These are phyloP conservation scores for Carex kokanica DNA, from an alignment of 176 grass and related monocot genomes.

Conservation along the genomic window DNA sequence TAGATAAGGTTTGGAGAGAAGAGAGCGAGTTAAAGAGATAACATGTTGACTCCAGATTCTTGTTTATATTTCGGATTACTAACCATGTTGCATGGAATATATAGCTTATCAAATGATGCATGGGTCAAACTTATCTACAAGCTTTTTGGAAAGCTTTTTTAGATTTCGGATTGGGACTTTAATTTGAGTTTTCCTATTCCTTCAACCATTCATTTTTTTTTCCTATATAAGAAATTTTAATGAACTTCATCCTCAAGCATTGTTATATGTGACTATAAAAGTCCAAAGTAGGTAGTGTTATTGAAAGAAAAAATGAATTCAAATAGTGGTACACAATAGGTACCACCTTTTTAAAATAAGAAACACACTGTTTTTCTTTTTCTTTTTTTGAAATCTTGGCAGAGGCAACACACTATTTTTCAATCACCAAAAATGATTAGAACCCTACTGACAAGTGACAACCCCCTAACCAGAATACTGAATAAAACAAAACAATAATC, in stretches of 20 bases:
- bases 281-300: background rate
- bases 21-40: background rate
- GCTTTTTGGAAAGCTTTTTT: background rate
- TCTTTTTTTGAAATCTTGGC: too few species aligned
- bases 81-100: slow-evolving; percentile 7
- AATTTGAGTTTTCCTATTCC: background rate
- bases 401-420: too few species aligned
- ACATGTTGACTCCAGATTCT: background rate
- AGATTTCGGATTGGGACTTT: too few species aligned
- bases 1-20: background rate
- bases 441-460: too few species aligned
- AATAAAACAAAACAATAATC: too few species aligned
- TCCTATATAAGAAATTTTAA: background rate
- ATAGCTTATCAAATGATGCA: background rate
- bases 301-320: background rate
- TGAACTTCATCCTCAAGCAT: background rate
- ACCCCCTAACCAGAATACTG: too few species aligned
- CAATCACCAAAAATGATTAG: too few species aligned
- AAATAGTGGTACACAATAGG: too few species aligned
- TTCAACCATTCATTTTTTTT: background rate
- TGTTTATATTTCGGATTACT: background rate
- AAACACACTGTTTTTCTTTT: too few species aligned
- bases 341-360: too few species aligned
- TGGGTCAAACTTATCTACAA: background rate
- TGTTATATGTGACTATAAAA: background rate